These are phyloP conservation scores for Claviceps quebecensis DNA, from an alignment of 2,329 filamentous ascomycete species.

Conservation along the genomic window DNA sequence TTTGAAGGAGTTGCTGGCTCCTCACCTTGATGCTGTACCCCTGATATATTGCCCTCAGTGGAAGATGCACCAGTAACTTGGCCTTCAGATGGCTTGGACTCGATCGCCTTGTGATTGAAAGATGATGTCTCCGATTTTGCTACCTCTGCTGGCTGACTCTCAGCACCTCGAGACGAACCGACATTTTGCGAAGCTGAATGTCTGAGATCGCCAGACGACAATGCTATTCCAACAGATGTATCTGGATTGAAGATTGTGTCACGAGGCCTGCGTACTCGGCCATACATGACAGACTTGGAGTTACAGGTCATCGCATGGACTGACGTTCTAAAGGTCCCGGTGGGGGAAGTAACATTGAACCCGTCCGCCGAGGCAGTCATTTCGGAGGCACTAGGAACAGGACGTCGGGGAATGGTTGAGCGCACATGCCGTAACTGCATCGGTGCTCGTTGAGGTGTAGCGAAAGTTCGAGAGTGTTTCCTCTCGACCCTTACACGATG, in stretches of 20 bases:
- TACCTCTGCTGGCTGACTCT: not conserved
- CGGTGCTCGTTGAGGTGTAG: conserved; percentile 8
- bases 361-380: not conserved
- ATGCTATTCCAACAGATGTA: not conserved
- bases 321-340: not conserved
- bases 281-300: not conserved
- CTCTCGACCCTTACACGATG: conserved; percentile 23
- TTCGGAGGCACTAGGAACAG: not conserved
- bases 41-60: not conserved
- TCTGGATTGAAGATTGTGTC: conserved; percentile 6
- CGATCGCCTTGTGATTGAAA: conserved; percentile 6
- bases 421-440: conserved; percentile 2
- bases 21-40: not conserved
- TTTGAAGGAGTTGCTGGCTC: not conserved
- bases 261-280: conserved; percentile 4
- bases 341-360: not conserved
- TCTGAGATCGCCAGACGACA: conserved; percentile 3
- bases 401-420: conserved; percentile 5
- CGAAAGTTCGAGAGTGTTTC: conserved; percentile 16
- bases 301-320: not conserved
- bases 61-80: not conserved
- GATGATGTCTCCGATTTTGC: not conserved
- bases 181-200: not conserved
- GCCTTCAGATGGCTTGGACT: conserved; percentile 3
- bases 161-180: not conserved